Evolutionary conservation across 2,329 filamentous ascomycete genomes (phyloP).

Genomic region (Phialemoniopsis sp.): DNA sequence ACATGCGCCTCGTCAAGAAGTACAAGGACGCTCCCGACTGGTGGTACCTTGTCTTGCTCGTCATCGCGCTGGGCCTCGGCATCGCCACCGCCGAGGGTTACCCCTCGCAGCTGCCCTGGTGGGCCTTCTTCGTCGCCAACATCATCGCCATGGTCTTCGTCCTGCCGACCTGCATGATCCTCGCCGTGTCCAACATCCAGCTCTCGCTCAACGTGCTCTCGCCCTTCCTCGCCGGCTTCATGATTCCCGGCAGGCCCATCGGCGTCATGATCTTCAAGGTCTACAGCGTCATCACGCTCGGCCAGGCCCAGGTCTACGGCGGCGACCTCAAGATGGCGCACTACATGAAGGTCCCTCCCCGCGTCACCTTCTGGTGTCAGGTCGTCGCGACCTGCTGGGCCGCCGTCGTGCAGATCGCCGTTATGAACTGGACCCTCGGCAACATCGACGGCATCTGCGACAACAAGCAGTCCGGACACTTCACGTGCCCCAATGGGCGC

Average conservation of each 20-base stretch:
- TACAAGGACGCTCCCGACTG: constrained; percentile 35
- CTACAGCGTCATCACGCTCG: constrained; percentile 32
- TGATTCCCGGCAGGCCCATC: constrained; percentile 52
- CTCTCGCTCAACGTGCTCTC: constrained; percentile 49
- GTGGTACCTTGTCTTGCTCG: constrained; percentile 44
- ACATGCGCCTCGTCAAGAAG: constrained; percentile 47
- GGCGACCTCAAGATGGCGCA: constrained; percentile 29
- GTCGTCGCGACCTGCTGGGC: constrained; percentile 35
- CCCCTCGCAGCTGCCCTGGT: constrained; percentile 46
- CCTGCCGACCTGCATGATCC: constrained; percentile 39
- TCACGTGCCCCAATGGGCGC: constrained; percentile 36
- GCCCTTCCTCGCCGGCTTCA: constrained; percentile 53
- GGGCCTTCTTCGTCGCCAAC: constrained; percentile 45
- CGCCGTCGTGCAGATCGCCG: constrained; percentile 39
- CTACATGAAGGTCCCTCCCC: constrained; percentile 37
- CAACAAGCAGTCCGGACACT: constrained; percentile 35
- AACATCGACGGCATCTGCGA: constrained; percentile 45
- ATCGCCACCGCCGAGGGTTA: constrained; percentile 40
- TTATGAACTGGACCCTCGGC: constrained; percentile 37
- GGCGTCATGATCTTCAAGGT: constrained; percentile 55
- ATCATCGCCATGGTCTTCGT: constrained; percentile 40
- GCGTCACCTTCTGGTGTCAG: constrained; percentile 31
- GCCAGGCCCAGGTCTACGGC: constrained; percentile 27
- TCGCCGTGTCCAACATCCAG: constrained; percentile 46
- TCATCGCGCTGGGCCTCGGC: constrained; percentile 41